These are phyloP conservation scores for Grifola frondosa DNA, from an alignment of 1,284 basidiomycete species.

Conservation along the genomic window DNA sequence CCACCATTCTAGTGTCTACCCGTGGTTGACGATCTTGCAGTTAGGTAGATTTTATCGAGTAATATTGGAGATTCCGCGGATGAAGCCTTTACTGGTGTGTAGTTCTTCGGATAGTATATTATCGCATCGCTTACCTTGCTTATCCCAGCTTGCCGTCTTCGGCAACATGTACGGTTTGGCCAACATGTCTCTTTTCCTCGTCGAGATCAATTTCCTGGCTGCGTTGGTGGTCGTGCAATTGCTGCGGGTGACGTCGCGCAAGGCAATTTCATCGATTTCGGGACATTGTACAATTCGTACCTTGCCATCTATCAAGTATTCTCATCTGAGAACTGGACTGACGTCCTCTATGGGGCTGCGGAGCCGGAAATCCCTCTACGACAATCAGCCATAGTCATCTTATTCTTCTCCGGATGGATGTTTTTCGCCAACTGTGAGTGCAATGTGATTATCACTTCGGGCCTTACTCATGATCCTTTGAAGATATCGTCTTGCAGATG, in stretches of 20 bases:
- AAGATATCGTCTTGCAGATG: constrained; percentile 95
- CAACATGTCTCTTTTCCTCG: constrained; percentile 93
- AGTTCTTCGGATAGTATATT: constrained; percentile 5
- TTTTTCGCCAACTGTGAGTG: constrained; percentile 88
- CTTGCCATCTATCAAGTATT: constrained; percentile 90
- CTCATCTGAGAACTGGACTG: constrained; percentile 95
- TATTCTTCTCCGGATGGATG: constrained; percentile 88
- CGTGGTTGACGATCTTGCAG: constrained; percentile 93
- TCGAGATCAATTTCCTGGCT: constrained; percentile 87
- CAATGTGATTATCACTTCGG: constrained; percentile 54
- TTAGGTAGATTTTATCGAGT: constrained; percentile 91
- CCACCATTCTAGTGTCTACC: constrained; percentile 64
- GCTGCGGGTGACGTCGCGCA: constrained; percentile 77
- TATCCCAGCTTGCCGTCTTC: constrained; percentile 75
- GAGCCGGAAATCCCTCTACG: constrained; percentile 63
- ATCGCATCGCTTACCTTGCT: constrained; percentile 11
- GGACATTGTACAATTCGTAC: constrained; percentile 88
- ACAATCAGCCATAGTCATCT: constrained; percentile 73
- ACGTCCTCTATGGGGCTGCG: constrained; percentile 73
- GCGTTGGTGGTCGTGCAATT: constrained; percentile 80
- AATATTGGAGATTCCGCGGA: constrained; percentile 85
- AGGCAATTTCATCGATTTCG: constrained; percentile 72
- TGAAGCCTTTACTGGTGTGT: constrained; percentile 75
- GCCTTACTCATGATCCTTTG: constrained; percentile 6
- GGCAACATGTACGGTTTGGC: constrained; percentile 90